Evolutionary conservation across 2,329 filamentous ascomycete species (phyloP), one percentile per base, ranked within the genome.

Genomic region (Arthroderma sp.): DNA sequence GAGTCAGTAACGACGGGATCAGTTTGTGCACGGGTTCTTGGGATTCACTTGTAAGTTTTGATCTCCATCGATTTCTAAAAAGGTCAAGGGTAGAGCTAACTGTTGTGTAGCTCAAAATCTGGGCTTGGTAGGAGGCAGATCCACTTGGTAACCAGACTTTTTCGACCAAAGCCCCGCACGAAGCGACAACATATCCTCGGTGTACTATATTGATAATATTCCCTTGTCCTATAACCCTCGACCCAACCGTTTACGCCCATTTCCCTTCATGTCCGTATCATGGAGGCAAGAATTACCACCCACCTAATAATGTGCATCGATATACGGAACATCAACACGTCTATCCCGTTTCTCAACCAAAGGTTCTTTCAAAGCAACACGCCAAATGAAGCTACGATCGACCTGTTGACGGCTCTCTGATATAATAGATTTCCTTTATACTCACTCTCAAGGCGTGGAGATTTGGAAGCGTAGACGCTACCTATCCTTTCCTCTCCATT

Each of bases 1-100:
- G 91, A 54, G 91, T 98, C 57, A 96, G 89, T 75, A 96, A 96
- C 66, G 91, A 98, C 63, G 91, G 89, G 51, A 94, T 96, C 72
- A 96, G 89, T 73, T 75, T 98, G 71, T 96, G 91, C 78, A 98
- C 91, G 61, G 91, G 91, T 66, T 98, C 91, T 56, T 98, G 91
- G 91, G 91, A 98, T 71, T 95, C 91, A 59, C 77, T 94, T 74
- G 91, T 96, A 77, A 71, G 86, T 76, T 45, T 53, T 44, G 15
- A 44, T 30, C 34, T 32, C 30, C 40, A 27, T 34, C 9, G 28
- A 29, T 33, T n/a, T 10, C 34, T 44, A 43, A 45, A 36, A 34
- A 28, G 32, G 41, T 27, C 38, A 31, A 43, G 42, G 36, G 34
- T 15, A 43, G 32, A 44, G 5, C 34, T 31, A 38, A 40, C 44